Conservation (phyloP, 2,329 filamentous ascomycete species). For the Coniochaeta ligniaria region DNA sequence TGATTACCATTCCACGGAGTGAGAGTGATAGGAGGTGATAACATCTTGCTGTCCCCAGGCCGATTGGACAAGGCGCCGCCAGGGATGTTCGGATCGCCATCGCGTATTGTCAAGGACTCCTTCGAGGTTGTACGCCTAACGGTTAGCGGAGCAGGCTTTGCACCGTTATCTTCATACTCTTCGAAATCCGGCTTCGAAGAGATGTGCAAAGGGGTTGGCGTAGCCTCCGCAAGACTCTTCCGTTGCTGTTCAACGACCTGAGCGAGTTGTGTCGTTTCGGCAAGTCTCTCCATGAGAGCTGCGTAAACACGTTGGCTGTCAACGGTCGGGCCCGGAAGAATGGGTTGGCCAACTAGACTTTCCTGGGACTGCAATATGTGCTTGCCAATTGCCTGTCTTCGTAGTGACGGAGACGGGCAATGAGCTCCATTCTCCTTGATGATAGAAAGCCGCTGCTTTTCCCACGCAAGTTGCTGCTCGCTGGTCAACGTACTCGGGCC, state of each 20-base stretch:
- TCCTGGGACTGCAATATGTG: conserved; percentile 16
- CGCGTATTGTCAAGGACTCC: background rate
- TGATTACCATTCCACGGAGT: background rate
- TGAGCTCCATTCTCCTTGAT: conserved; percentile 51
- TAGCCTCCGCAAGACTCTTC: background rate
- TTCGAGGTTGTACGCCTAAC: background rate
- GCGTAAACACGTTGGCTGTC: conserved; percentile 56
- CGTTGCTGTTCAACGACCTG: conserved; percentile 11
- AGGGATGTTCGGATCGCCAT: background rate
- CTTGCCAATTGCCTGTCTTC: conserved; percentile 16
- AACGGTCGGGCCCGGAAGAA: conserved; percentile 23
- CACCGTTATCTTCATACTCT: background rate
- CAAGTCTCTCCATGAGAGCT: conserved; percentile 52
- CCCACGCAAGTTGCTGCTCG: conserved; percentile 29
- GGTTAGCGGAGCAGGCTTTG: background rate
- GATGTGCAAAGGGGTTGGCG: background rate
- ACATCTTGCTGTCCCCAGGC: background rate
- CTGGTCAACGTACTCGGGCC: conserved; percentile 47
- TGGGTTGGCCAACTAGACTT: conserved; percentile 2
- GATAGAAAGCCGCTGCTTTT: conserved; percentile 52
- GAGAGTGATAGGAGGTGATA: background rate
- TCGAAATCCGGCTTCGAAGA: background rate
- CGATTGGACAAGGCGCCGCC: background rate
- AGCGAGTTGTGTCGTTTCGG: conserved; percentile 27
- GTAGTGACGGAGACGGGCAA: conserved; percentile 29